These are phyloP conservation scores for Ambispora gerdemannii DNA, from an alignment of 192 early-diverging fungal species.

Conservation along the genomic window DNA sequence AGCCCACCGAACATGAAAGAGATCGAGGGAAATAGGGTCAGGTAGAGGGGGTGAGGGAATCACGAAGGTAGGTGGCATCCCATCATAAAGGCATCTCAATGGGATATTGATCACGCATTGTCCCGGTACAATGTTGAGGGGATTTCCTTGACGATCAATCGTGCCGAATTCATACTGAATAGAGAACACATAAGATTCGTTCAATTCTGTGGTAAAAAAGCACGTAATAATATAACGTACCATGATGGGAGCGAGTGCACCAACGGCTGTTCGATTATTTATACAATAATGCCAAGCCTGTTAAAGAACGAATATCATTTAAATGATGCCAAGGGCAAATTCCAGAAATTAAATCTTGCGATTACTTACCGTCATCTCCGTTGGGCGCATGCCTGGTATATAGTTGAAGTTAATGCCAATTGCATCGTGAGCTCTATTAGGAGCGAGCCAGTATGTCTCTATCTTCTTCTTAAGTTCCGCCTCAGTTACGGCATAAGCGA, in stretches of 20 bases:
- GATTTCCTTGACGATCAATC: background rate
- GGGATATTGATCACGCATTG: slow-evolving; percentile 7
- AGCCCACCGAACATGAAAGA: slow-evolving; percentile 1
- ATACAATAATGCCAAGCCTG: slow-evolving; percentile 24
- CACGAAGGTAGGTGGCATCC: slow-evolving; percentile 11
- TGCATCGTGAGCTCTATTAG: slow-evolving; percentile 22
- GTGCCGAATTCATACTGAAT: slow-evolving; percentile 21
- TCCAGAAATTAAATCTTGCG: background rate
- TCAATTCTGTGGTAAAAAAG: slow-evolving; percentile 1
- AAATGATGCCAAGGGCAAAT: background rate
- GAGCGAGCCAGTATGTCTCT: slow-evolving; percentile 17
- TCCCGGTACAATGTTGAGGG: background rate
- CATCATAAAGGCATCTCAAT: slow-evolving; percentile 15
- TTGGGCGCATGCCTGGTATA: background rate
- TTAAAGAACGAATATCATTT: slow-evolving; percentile 21
- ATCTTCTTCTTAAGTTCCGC: slow-evolving; percentile 1
- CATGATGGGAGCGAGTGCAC: slow-evolving; percentile 5
- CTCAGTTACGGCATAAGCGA: slow-evolving; percentile 5
- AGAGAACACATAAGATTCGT: background rate
- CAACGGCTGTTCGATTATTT: slow-evolving; percentile 13
- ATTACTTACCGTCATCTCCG: slow-evolving; percentile 16
- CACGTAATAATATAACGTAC: slow-evolving; percentile 17
- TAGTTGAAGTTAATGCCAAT: background rate
- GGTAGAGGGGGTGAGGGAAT: slow-evolving; percentile 17
- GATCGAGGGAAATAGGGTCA: slow-evolving; percentile 12